Base-by-base conservation (phyloP, 2,329 filamentous ascomycete genomes). In the Zelopaecilomyces penicillatus region DNA sequence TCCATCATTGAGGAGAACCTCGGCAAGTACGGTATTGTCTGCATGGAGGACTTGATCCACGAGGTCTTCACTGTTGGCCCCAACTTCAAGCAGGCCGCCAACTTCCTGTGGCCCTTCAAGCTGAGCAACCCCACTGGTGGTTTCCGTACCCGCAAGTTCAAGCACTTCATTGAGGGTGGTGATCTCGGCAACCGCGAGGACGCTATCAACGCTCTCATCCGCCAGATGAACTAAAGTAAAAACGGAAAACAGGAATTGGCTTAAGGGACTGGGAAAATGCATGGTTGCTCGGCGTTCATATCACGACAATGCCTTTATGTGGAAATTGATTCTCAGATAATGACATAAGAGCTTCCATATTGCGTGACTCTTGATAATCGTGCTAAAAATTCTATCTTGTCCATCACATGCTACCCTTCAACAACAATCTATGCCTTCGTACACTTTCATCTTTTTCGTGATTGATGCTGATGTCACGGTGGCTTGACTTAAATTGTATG, bases 41-140 rank as follows among this genome's bases (percentile, higher is more conserved):
- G 93, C 69, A 88, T 97, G 71, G 93, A 98, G 78, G 93, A 98
- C 75, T 76, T 98, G 59, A 90, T 98, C 73, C 93, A 98, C 80
- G 93, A 98, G 81, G 95, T 95, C 76, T 91, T 82, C 82, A 95
- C 90, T 49, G 93, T 97, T 58, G 91, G 93, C 68, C 91, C 91
- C 78, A 97, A 97, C 84, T 94, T 93, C 86, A 97, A 96, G 85
- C 90, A 96, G 78, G 89, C 87, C 64, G 82, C 84, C 77, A 98
- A 97, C 85, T 97, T 97, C 83, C 76, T 97, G 59, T 98, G 93
- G 93, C 93, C 93, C 67, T 98, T 98, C 84, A 97, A 98, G 86
- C 86, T 98, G 59, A 89, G 82, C 82, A 96, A 95, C 83, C 93
- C 93, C 67, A 97, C 76, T 61, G 93, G 93, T 70, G 91, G 93